Percentiles rank a stretch among this genome's conserved stretches.
phyloP scores from a whole-genome alignment of 371 early-diverging fungal genomes.

The Mucor irregularis region DNA sequence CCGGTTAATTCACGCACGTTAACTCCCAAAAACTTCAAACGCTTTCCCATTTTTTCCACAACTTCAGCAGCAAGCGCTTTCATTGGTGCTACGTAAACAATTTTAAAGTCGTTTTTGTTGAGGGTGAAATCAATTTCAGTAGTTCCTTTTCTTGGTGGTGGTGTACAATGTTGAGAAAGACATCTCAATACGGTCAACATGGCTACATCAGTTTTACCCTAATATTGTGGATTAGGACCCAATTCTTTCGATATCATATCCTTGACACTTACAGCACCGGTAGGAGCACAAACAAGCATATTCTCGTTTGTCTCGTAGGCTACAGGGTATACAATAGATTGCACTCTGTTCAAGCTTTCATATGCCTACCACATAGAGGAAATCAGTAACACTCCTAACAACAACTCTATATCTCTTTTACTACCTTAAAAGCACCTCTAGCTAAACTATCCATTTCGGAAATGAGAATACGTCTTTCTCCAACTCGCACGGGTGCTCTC shows the following conservation, averaged over 20 bases:
- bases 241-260: neutral
- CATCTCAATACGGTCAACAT: constrained; percentile 89
- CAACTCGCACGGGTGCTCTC: constrained; percentile 56
- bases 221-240: too few species aligned
- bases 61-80: constrained; percentile 99
- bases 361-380: constrained; percentile 57
- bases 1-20: constrained; percentile 92
- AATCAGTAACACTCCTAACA: too few species aligned
- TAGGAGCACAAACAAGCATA: constrained; percentile 99
- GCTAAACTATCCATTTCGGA: constrained; percentile 73
- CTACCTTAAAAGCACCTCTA: constrained; percentile 74
- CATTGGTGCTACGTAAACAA: constrained; percentile 99
- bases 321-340: constrained; percentile 92
- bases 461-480: constrained; percentile 64
- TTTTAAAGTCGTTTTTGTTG: constrained; percentile 85
- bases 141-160: constrained; percentile 46
- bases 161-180: constrained; percentile 66
- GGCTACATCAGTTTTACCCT: constrained; percentile 99
- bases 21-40: constrained; percentile 85
- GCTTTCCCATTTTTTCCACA: constrained; percentile 85
- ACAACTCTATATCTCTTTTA: neutral
- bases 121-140: constrained; percentile 54
- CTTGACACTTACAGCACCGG: constrained; percentile 91
- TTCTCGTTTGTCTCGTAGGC: constrained; percentile 96
- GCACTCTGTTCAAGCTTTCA: constrained; percentile 88